Conservation (phyloP, 257 asterid genomes). For the Ilex asprella region DNA sequence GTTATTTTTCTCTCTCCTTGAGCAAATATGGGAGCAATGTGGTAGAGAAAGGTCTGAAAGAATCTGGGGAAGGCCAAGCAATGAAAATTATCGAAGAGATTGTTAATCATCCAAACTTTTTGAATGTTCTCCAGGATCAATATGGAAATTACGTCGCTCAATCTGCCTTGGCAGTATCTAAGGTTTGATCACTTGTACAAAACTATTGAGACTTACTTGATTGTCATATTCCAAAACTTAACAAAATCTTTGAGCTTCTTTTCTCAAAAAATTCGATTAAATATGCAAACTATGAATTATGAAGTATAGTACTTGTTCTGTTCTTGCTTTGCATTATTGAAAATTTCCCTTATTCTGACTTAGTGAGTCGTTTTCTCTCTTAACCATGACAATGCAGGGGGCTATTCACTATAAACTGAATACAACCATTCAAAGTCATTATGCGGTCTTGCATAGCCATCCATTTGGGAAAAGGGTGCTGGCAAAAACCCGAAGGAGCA, state of each 20-base stretch:
- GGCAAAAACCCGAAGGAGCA: slow-evolving; percentile 20
- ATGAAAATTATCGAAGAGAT: slow-evolving; percentile 36
- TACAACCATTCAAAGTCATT: slow-evolving; percentile 14
- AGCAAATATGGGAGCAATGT: slow-evolving; percentile 65
- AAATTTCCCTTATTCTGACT: background rate
- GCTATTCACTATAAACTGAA: slow-evolving; percentile 9
- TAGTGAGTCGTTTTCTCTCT: background rate
- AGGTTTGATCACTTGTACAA: slow-evolving; percentile 22
- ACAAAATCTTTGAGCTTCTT: too few species aligned
- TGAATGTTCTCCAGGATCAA: slow-evolving; percentile 51
- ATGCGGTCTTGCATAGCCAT: slow-evolving; percentile 46
- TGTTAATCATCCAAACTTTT: slow-evolving; percentile 25
- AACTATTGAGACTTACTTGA: too few species aligned
- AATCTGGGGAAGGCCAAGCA: slow-evolving; percentile 12
- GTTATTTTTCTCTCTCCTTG: slow-evolving; percentile 34
- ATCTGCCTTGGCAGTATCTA: slow-evolving; percentile 24
- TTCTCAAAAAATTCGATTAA: background rate
- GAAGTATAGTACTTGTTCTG: too few species aligned
- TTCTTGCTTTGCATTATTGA: background rate
- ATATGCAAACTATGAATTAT: too few species aligned
- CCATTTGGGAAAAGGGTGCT: slow-evolving; percentile 67
- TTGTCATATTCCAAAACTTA: too few species aligned
- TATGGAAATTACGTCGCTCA: slow-evolving; percentile 80
- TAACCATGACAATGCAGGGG: slow-evolving; percentile 30
- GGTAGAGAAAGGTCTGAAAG: slow-evolving; percentile 49